Percentiles rank a stretch among this genome's conserved stretches.
Evolutionary conservation across 768 basidiomycete genomes (phyloP).

Genomic region (Mycena sanguinolenta): DNA sequence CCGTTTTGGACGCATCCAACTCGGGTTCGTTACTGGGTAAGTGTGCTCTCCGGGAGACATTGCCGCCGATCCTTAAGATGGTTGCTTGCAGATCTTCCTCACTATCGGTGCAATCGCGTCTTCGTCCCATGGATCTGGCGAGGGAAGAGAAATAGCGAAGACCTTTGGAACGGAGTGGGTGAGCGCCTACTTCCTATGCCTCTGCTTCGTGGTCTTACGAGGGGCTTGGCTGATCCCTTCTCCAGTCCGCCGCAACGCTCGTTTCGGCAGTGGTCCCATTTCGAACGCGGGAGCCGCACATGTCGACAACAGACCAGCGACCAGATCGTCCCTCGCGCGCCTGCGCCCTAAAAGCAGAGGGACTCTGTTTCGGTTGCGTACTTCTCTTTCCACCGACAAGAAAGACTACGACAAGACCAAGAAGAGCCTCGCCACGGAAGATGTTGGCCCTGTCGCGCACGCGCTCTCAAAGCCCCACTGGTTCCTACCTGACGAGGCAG

Average conservation of each 20-base stretch:
- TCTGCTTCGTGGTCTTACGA: too few species aligned
- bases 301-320: too few species aligned
- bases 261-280: too few species aligned
- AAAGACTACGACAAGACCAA: too few species aligned
- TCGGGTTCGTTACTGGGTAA: slow-evolving; percentile 36
- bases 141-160: slow-evolving; percentile 8
- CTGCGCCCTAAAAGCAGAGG: neutral
- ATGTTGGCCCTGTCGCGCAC: too few species aligned
- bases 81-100: slow-evolving; percentile 25
- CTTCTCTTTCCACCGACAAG: neutral
- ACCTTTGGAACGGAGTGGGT: slow-evolving; percentile 13
- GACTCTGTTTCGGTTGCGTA: neutral
- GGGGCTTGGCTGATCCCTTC: neutral
- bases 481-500: too few species aligned
- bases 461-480: too few species aligned
- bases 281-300: too few species aligned
- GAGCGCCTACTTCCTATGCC: neutral
- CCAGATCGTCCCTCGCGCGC: neutral
- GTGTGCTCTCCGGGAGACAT: neutral
- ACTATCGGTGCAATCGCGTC: too few species aligned
- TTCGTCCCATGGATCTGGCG: slow-evolving; percentile 27
- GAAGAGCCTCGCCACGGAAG: too few species aligned
- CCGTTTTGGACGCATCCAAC: slow-evolving; percentile 35
- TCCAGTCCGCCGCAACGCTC: slow-evolving; percentile 21
- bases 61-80: neutral